Conservation (phyloP, 2,329 filamentous ascomycete genomes). For the Xylaria sp. region DNA sequence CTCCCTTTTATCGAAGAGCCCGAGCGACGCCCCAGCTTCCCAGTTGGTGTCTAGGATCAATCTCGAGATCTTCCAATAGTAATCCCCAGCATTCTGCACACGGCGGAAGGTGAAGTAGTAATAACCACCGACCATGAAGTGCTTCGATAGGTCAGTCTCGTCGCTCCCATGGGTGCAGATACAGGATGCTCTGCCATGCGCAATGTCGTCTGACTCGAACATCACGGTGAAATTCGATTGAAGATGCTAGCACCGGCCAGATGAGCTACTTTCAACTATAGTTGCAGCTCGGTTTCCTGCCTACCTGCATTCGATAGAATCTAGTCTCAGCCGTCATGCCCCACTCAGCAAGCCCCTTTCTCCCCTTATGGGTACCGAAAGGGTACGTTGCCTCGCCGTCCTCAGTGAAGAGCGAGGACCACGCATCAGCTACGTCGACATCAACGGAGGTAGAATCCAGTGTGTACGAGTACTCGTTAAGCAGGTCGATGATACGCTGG, state of each 20-base stretch:
- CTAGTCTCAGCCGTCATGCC: slow-evolving; percentile 15
- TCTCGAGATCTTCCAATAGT: slow-evolving; percentile 15
- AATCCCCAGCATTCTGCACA: not conserved
- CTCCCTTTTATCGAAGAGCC: slow-evolving; percentile 13
- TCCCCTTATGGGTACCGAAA: slow-evolving; percentile 16
- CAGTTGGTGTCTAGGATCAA: slow-evolving; percentile 15
- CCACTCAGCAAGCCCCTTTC: slow-evolving; percentile 11
- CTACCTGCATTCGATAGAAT: slow-evolving; percentile 17
- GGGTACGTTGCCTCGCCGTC: slow-evolving; percentile 14
- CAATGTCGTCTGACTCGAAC: slow-evolving; percentile 7
- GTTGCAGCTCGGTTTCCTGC: not conserved
- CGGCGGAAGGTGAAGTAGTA: slow-evolving; percentile 15
- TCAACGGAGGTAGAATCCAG: slow-evolving; percentile 12
- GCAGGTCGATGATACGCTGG: slow-evolving; percentile 13
- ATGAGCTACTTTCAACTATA: not conserved
- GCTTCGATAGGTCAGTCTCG: slow-evolving; percentile 9
- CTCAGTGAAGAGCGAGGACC: slow-evolving; percentile 17
- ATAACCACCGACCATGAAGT: slow-evolving; percentile 18
- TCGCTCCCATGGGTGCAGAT: slow-evolving; percentile 17
- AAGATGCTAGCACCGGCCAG: not conserved
- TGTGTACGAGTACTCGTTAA: slow-evolving; percentile 11
- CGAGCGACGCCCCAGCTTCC: slow-evolving; percentile 12
- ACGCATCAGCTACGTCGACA: not conserved
- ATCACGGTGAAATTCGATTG: slow-evolving; percentile 17
- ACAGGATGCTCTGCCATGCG: slow-evolving; percentile 8